Evolutionary conservation across 1,139 yeast species (phyloP).

Genomic region (Magnusiomyces suaveolens): DNA sequence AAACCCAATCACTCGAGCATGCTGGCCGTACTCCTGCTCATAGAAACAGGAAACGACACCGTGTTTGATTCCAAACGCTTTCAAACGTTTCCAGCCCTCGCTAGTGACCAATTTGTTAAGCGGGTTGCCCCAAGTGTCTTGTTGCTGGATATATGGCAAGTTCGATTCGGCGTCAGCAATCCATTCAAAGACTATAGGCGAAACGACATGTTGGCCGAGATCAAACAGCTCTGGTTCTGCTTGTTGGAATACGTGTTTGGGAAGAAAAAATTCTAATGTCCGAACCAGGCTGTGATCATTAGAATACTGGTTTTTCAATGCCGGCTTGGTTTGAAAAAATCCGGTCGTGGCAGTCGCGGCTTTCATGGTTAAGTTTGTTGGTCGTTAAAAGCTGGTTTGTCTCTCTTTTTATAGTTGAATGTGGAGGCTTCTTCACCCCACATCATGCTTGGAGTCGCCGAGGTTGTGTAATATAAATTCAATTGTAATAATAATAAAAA

Average conservation of each 20-base stretch:
- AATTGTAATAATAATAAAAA: neutral
- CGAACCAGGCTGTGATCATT: slow-evolving; percentile 23
- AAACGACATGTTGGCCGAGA: slow-evolving; percentile 23
- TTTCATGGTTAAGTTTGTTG: neutral
- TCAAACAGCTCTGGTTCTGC: slow-evolving; percentile 17
- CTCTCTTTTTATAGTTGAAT: neutral
- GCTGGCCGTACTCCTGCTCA: slow-evolving; percentile 17
- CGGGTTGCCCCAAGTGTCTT: slow-evolving; percentile 27
- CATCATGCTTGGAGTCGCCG: no score
- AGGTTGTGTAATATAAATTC: no score
- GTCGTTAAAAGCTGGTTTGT: neutral
- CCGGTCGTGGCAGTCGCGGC: slow-evolving; percentile 25
- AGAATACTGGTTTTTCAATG: slow-evolving; percentile 21
- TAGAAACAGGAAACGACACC: slow-evolving; percentile 27
- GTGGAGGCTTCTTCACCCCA: no score
- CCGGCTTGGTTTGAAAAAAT: slow-evolving; percentile 24
- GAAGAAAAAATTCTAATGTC: slow-evolving; percentile 17
- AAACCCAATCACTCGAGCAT: slow-evolving; percentile 24
- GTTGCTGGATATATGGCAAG: slow-evolving; percentile 24
- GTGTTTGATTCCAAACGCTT: slow-evolving; percentile 21
- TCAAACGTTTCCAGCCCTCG: slow-evolving; percentile 28
- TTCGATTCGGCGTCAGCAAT: slow-evolving; percentile 28
- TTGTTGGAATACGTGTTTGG: slow-evolving; percentile 11
- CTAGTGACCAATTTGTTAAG: slow-evolving; percentile 25
- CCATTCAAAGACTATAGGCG: slow-evolving; percentile 23